Percentiles rank a stretch among this genome's conserved stretches.
Conservation (phyloP, 73 alveolate genomes). For the Paramecium octaurelia region DNA sequence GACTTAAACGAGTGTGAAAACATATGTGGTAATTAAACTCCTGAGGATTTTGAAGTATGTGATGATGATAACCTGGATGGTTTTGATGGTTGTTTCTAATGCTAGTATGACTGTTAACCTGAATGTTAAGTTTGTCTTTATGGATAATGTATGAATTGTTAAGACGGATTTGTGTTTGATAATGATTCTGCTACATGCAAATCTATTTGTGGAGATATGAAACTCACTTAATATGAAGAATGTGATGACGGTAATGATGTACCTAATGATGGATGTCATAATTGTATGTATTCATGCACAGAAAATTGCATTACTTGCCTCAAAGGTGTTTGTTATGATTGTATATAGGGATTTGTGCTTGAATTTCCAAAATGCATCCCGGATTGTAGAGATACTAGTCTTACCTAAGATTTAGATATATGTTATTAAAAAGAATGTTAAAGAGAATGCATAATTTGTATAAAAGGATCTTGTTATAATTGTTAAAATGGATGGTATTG, state of each 20-base stretch:
- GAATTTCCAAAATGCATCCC: not conserved
- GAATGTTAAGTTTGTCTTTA: slow-evolving; percentile 62
- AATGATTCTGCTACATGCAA: not conserved
- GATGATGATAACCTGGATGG: slow-evolving; percentile 69
- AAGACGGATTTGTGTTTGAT: not conserved
- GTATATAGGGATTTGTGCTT: not conserved
- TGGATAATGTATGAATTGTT: slow-evolving; percentile 33
- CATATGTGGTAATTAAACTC: slow-evolving; percentile 52
- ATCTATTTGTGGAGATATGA: not conserved
- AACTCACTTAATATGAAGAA: not conserved
- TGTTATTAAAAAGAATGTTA: not conserved
- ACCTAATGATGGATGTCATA: slow-evolving; percentile 42
- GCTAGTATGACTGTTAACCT: slow-evolving; percentile 62
- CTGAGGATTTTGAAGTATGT: slow-evolving; percentile 52
- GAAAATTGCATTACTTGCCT: not conserved
- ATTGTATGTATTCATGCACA: not conserved
- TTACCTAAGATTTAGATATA: not conserved
- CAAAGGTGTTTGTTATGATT: not conserved
- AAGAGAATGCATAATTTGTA: not conserved
- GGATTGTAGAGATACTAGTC: not conserved
- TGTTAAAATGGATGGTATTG: not conserved
- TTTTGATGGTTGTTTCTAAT: slow-evolving; percentile 75
- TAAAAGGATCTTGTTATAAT: not conserved
- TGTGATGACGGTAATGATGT: slow-evolving; percentile 44
- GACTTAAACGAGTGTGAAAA: not conserved